Base-by-base conservation (phyloP, 2,329 filamentous ascomycete genomes). In the Colletotrichum spinosum region DNA sequence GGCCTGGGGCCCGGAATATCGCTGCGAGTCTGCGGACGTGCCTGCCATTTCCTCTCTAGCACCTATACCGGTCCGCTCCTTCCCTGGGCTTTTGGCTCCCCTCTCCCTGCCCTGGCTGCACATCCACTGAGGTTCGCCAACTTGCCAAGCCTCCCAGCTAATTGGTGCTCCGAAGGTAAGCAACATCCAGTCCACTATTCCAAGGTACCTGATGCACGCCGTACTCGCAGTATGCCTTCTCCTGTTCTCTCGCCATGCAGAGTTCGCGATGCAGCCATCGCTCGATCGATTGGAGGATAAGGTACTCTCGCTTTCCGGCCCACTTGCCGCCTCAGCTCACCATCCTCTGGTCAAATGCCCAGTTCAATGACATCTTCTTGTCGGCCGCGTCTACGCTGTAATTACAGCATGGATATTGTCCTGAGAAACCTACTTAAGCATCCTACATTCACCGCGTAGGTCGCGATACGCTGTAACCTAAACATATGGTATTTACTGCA, bases 271-370 rank as follows among this genome's bases (percentile, higher is more conserved):
- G 57, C 46, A 45, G 39, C 33, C 50, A 51, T 37, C 25, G 25
- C 48, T 38, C 44, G 62, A 65, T 52, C 52, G 52, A 65, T 52
- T 62, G 58, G 52, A 62, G 46, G 48, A 45, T 34, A 37, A 11
- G 45, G 46, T 61, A 34, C 41, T 25, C 46, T 55, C 56, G 50
- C 52, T 44, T 41, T 49, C 39, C 9, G 61, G 51, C 52, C 62
- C 62, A 57, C 57, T 65, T 56, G 52, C 58, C 58, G 62, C 53
- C 62, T 56, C 62, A 56, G 58, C 52, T 65, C 51, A 52, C 62
- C 48, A 51, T 52, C 25, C 37, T 51, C 34, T 4, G 25, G 25
- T 25, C 25, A 25, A 25, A 25, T 25, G 25, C 25, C 25, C 25
- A 25, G 25, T 4, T 25, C 25, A 25, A 25, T 25, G 25, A 25